These are phyloP conservation scores for Polytrichum commune DNA, from an alignment of 225 moss, liverwort and hornwort species.

Conservation along the genomic window DNA sequence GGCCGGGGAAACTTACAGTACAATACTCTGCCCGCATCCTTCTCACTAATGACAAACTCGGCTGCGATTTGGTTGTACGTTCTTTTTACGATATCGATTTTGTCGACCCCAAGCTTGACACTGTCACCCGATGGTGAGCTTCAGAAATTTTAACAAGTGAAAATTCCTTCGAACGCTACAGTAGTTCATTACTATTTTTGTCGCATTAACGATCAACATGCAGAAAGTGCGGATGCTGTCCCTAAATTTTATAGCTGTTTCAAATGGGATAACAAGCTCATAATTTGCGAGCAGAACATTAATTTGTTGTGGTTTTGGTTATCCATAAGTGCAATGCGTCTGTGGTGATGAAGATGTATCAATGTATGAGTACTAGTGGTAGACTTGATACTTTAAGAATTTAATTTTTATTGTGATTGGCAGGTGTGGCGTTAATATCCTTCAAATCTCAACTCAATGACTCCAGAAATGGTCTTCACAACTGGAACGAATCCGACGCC, in stretches of 20 bases:
- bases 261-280: no score
- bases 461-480: slow-evolving; percentile 32
- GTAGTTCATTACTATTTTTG: no score
- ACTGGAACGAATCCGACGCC: slow-evolving; percentile 48
- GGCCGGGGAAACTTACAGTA: slow-evolving; percentile 4
- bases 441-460: slow-evolving; percentile 37
- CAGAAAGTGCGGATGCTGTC: background rate
- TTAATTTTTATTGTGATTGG: background rate
- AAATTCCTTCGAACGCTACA: no score
- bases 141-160: background rate
- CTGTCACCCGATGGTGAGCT: slow-evolving; percentile 51
- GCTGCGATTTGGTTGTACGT: slow-evolving; percentile 18
- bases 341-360: no score
- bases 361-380: no score
- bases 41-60: slow-evolving; percentile 29
- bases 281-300: no score
- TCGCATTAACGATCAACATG: no score
- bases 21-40: background rate
- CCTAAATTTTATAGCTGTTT: background rate
- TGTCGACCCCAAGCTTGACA: slow-evolving; percentile 28
- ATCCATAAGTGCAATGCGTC: no score
- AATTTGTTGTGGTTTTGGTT: no score
- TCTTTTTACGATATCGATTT: slow-evolving; percentile 24
- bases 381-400: background rate
- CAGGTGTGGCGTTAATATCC: slow-evolving; percentile 45